phyloP scores from a whole-genome alignment of 1,284 basidiomycete species.

The Schizophyllum commune region DNA sequence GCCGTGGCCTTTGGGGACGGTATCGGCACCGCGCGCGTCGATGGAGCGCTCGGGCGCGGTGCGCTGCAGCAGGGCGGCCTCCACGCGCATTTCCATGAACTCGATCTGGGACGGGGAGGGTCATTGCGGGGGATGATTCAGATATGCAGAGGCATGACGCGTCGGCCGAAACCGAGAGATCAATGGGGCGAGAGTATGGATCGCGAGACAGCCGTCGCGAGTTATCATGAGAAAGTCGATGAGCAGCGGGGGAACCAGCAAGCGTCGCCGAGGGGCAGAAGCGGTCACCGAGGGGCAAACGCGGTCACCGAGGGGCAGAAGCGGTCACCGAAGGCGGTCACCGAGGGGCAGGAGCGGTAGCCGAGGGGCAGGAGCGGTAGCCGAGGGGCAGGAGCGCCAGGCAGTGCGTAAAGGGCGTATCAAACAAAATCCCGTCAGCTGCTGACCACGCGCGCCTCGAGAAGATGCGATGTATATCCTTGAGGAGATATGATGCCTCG shows the following conservation, averaged over 20 bases:
- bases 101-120: slow-evolving; percentile 41
- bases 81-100: slow-evolving; percentile 65
- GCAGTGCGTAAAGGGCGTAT: not conserved
- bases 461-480: too few species aligned
- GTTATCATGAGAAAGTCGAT: too few species aligned
- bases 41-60: not conserved
- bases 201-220: too few species aligned
- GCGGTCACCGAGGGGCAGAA: too few species aligned
- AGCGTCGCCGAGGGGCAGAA: too few species aligned
- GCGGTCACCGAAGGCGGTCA: too few species aligned
- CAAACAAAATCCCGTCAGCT: slow-evolving; percentile 5
- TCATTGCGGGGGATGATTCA: not conserved
- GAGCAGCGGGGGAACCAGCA: too few species aligned
- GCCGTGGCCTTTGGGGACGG: slow-evolving; percentile 7
- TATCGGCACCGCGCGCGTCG: not conserved
- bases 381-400: not conserved
- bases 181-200: too few species aligned
- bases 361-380: not conserved
- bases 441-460: too few species aligned
- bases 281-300: too few species aligned
- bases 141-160: not conserved
- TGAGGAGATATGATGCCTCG: too few species aligned
- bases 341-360: not conserved
- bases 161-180: too few species aligned
- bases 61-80: slow-evolving; percentile 40